Conservation (phyloP, 2,329 filamentous ascomycete species). For the Penicillium sp. region DNA sequence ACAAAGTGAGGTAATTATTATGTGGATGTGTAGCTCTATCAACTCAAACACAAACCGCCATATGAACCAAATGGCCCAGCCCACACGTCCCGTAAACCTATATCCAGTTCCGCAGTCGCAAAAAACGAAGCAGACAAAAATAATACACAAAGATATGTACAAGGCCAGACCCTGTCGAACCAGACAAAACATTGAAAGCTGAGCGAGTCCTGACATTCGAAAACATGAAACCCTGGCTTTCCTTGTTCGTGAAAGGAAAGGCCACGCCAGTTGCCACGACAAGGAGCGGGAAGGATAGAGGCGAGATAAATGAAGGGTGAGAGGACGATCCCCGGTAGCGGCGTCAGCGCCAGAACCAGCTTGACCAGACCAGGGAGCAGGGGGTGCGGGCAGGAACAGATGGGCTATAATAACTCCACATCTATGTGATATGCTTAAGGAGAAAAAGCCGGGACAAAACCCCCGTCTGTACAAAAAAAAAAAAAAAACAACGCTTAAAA, state of each 20-base stretch:
- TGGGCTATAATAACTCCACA: background rate
- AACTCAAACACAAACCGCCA: background rate
- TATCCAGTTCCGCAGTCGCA: conserved; percentile 3
- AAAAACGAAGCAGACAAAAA: conserved; percentile 1
- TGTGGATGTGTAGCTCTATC: conserved; percentile 9
- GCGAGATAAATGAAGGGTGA: no score
- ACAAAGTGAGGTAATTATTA: conserved; percentile 5
- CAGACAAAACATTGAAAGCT: background rate
- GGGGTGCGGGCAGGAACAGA: background rate
- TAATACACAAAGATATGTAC: conserved; percentile 4
- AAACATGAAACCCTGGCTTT: no score
- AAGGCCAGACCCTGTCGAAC: background rate
- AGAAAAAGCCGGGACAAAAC: background rate
- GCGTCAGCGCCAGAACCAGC: background rate
- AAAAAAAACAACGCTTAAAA: conserved; percentile 8
- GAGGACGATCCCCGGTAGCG: background rate
- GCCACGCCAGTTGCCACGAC: no score
- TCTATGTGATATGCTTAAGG: background rate
- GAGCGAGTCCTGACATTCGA: background rate
- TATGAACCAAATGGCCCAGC: background rate
- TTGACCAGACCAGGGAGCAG: background rate
- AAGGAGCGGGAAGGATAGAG: no score
- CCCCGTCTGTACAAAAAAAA: conserved; percentile 7
- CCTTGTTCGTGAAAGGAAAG: no score
- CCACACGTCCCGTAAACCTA: background rate